A percentile compares a stretch with the other conserved stretches of the same genome.
Conservation (phyloP, 345 rosid genomes). For the Noccaea bulbosa region DNA sequence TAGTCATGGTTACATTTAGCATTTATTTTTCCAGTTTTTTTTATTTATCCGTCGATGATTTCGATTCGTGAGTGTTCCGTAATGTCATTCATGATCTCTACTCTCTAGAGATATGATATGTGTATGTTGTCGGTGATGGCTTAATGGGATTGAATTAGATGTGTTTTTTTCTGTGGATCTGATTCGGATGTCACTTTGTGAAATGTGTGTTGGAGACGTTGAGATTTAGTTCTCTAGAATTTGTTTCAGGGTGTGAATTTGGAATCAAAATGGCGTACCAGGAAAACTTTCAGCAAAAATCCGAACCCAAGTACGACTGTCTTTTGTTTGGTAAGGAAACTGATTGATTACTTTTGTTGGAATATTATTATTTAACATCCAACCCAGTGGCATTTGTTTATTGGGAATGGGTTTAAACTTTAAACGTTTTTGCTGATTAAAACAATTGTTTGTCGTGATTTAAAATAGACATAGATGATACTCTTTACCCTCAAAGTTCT, state of each 20-base stretch:
- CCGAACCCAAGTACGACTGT: conserved; percentile 50
- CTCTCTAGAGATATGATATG: conserved; percentile 10
- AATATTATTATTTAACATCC: not conserved
- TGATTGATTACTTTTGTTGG: not conserved
- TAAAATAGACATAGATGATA: conserved; percentile 64
- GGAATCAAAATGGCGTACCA: conserved; percentile 48
- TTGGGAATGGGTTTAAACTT: not conserved
- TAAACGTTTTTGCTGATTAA: not conserved
- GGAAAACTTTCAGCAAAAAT: conserved; percentile 38
- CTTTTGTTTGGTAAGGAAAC: conserved; percentile 57
- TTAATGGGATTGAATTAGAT: not conserved
- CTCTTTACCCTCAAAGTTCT: conserved; percentile 77
- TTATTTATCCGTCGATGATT: not conserved
- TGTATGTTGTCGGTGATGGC: not conserved
- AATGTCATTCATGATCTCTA: not conserved
- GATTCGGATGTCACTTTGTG: not conserved
- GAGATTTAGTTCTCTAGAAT: conserved; percentile 1
- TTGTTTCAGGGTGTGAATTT: conserved; percentile 27
- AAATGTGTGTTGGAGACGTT: conserved; percentile 6
- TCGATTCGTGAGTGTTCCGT: not conserved
- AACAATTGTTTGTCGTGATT: not conserved
- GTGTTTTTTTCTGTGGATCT: not conserved
- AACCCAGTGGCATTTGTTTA: conserved; percentile 10
- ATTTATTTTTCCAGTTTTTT: not conserved
- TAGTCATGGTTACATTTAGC: not conserved